Percentiles rank a stretch among this genome's conserved stretches.
Evolutionary conservation across 176 grass and related monocot species (phyloP).

Genomic region (Microstegium vimineum): DNA sequence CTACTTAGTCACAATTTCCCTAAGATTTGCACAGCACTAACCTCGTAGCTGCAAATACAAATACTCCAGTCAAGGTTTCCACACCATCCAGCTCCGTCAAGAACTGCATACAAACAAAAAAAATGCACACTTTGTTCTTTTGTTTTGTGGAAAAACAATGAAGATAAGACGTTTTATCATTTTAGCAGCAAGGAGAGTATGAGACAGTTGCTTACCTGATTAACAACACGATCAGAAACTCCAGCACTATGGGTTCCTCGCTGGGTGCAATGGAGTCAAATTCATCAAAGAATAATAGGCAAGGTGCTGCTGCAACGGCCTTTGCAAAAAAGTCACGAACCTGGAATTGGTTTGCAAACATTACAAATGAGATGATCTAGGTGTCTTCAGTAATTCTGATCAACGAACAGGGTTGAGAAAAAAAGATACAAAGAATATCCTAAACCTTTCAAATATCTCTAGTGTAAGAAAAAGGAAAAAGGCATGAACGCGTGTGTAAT

Average conservation of each 20-base stretch:
- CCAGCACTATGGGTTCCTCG: slow-evolving; percentile 83
- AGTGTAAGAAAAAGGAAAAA: slow-evolving; percentile 8
- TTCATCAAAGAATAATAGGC: slow-evolving; percentile 94
- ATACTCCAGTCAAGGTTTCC: slow-evolving; percentile 85
- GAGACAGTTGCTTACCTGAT: slow-evolving; percentile 60
- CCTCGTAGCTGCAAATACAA: slow-evolving; percentile 98
- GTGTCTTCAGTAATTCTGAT: slow-evolving; percentile 20
- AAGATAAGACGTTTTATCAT: slow-evolving; percentile 15
- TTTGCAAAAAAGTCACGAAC: slow-evolving; percentile 91
- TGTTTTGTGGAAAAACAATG: not conserved
- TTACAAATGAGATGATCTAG: slow-evolving; percentile 12
- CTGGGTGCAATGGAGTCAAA: slow-evolving; percentile 94
- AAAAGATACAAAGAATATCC: slow-evolving; percentile 15
- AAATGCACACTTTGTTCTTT: not conserved
- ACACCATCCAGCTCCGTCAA: slow-evolving; percentile 96
- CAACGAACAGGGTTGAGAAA: slow-evolving; percentile 16
- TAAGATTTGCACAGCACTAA: slow-evolving; percentile 25
- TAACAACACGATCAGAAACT: slow-evolving; percentile 97
- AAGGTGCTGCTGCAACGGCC: slow-evolving; percentile 80
- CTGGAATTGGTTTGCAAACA: slow-evolving; percentile 52
- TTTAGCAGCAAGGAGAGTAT: not conserved
- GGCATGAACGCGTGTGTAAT: not conserved
- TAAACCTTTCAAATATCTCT: slow-evolving; percentile 26
- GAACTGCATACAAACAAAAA: slow-evolving; percentile 59
- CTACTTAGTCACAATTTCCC: not conserved